Percentiles rank a stretch among this genome's conserved stretches.
phyloP scores from a whole-genome alignment of 2,329 filamentous ascomycete genomes.

The Venturiaceae sp. region DNA sequence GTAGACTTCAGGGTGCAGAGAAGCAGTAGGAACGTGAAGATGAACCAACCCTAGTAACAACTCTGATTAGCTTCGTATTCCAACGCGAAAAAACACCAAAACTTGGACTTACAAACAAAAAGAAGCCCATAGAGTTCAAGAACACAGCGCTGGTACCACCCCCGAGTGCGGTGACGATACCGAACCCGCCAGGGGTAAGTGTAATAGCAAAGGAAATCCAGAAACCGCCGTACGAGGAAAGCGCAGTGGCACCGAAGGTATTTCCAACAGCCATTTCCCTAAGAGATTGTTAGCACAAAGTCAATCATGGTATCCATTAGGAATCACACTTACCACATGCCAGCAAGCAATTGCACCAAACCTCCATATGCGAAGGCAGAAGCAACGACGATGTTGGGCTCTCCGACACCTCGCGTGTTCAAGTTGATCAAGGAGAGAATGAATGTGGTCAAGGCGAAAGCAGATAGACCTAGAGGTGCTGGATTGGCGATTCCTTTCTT shows the following conservation, averaged over 20 bases:
- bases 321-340: slow-evolving; percentile 40
- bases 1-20: slow-evolving; percentile 49
- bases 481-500: slow-evolving; percentile 47
- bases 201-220: slow-evolving; percentile 53
- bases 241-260: slow-evolving; percentile 52
- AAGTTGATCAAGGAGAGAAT: slow-evolving; percentile 44
- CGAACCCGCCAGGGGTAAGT: slow-evolving; percentile 41
- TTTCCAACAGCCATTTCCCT: slow-evolving; percentile 48
- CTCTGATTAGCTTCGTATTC: no score
- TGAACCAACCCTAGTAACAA: slow-evolving; percentile 39
- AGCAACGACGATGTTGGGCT: slow-evolving; percentile 38
- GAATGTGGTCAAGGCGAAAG: slow-evolving; percentile 58
- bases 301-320: no score
- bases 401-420: slow-evolving; percentile 29
- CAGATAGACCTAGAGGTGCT: slow-evolving; percentile 49
- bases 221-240: slow-evolving; percentile 52
- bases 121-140: slow-evolving; percentile 46
- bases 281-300: slow-evolving; percentile 12
- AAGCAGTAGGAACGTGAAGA: slow-evolving; percentile 47
- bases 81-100: no score
- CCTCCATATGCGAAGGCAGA: slow-evolving; percentile 40
- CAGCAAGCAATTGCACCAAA: slow-evolving; percentile 40
- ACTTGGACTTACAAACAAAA: slow-evolving; percentile 41
- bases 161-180: slow-evolving; percentile 36
- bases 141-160: slow-evolving; percentile 31